phyloP scores from a whole-genome alignment of 352 stramenopile genomes.

The Globisporangium spinosum region DNA sequence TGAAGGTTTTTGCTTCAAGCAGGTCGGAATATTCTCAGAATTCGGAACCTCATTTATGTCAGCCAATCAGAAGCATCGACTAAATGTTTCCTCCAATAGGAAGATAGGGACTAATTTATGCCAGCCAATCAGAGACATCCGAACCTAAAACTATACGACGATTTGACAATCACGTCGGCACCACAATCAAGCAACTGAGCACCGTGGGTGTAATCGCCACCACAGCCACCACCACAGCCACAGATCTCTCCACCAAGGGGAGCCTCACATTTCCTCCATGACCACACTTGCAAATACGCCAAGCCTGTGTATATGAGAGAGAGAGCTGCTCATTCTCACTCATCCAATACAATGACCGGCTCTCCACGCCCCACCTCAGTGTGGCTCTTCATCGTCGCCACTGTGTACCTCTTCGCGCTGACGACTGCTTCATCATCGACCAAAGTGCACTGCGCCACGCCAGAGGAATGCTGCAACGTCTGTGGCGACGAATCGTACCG shows the following conservation, averaged over 20 bases:
- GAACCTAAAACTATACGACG: neutral
- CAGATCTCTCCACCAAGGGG: neutral
- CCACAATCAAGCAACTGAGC: neutral
- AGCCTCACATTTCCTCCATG: neutral
- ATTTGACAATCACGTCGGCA: neutral
- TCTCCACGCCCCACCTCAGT: neutral
- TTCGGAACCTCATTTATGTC: neutral
- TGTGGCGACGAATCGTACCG: slow-evolving; percentile 44
- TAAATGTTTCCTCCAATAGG: neutral
- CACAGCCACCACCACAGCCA: neutral
- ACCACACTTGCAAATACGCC: neutral
- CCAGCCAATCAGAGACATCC: neutral
- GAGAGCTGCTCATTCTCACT: neutral
- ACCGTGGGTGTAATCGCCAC: neutral
- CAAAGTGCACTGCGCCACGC: slow-evolving; percentile 9
- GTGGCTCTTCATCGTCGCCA: slow-evolving; percentile 1
- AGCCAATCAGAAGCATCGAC: neutral
- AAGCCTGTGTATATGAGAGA: neutral
- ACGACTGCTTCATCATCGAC: neutral
- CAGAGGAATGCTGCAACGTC: slow-evolving; percentile 41
- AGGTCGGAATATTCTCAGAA: neutral
- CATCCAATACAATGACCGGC: neutral
- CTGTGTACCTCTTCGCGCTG: neutral
- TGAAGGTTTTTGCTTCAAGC: neutral
- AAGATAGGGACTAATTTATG: neutral